phyloP scores from a whole-genome alignment of 139 green algal species.

The Closterium sp. region DNA sequence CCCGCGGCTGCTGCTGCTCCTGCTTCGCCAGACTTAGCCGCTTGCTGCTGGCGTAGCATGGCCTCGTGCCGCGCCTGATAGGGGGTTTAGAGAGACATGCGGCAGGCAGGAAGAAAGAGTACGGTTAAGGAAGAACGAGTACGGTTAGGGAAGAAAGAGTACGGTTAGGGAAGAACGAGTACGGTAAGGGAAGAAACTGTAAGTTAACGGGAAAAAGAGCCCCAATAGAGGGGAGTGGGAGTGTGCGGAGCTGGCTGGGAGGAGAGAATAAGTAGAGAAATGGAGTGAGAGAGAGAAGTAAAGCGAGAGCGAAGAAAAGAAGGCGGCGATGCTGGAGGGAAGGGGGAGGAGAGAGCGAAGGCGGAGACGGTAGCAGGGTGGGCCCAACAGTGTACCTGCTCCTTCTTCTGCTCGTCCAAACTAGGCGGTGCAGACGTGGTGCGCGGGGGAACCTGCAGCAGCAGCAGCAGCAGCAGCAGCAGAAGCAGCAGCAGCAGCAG shows the following conservation, averaged over 20 bases:
- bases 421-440: constrained; percentile 11
- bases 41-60: not conserved
- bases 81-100: not conserved
- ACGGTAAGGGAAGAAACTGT: no score
- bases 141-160: no score
- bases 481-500: not conserved
- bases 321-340: no score
- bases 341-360: not conserved
- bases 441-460: constrained; percentile 11
- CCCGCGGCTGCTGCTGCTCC: no score
- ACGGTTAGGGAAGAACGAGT: no score
- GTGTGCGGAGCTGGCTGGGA: not conserved
- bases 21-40: not conserved
- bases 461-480: not conserved
- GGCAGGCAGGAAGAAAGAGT: not conserved
- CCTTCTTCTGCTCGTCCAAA: constrained; percentile 10
- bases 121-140: no score
- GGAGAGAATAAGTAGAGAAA: not conserved
- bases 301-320: no score
- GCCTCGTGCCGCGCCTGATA: not conserved
- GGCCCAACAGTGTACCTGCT: not conserved
- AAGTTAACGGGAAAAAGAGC: no score
- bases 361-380: not conserved
- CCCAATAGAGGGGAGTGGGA: no score
- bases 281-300: no score